These are phyloP conservation scores for Trichoderma koningii DNA, from an alignment of 2,329 filamentous ascomycete genomes.

Conservation along the genomic window DNA sequence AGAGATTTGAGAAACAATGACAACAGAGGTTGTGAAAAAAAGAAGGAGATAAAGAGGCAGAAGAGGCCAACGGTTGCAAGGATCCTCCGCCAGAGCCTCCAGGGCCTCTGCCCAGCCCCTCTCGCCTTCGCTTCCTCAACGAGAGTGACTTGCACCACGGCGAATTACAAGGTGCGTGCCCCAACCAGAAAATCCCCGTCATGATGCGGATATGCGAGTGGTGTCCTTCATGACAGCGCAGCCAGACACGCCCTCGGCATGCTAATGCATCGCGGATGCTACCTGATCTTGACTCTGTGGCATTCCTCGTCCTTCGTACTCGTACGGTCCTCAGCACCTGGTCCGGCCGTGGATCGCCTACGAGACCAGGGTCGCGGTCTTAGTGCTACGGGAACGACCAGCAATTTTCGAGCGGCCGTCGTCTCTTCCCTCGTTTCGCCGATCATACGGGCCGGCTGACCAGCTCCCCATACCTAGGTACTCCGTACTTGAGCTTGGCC, in stretches of 20 bases:
- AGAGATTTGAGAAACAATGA: neutral
- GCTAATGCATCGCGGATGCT: conserved; percentile 11
- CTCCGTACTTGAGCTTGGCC: conserved; percentile 7
- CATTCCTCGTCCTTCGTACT: neutral
- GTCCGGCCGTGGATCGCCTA: neutral
- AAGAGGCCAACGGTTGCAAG: conserved; percentile 5
- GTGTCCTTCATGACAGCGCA: neutral
- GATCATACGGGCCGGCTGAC: conserved; percentile 13
- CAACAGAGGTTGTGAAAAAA: neutral
- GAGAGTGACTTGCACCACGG: conserved; percentile 19
- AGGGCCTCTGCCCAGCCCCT: neutral
- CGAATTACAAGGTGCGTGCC: conserved; percentile 20
- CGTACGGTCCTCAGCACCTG: neutral
- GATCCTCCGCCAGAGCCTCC: neutral
- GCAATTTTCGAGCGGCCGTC: neutral
- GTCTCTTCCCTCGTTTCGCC: conserved; percentile 6
- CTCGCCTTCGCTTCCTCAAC: conserved; percentile 10
- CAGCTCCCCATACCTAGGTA: neutral
- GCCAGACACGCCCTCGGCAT: conserved; percentile 4
- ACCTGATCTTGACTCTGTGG: neutral
- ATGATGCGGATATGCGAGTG: conserved; percentile 17
- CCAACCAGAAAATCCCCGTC: conserved; percentile 16
- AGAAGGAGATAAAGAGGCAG: neutral
- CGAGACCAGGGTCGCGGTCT: neutral
- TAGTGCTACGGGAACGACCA: neutral